phyloP scores from a whole-genome alignment of 768 basidiomycete species.

The Saitozyma podzolica region DNA sequence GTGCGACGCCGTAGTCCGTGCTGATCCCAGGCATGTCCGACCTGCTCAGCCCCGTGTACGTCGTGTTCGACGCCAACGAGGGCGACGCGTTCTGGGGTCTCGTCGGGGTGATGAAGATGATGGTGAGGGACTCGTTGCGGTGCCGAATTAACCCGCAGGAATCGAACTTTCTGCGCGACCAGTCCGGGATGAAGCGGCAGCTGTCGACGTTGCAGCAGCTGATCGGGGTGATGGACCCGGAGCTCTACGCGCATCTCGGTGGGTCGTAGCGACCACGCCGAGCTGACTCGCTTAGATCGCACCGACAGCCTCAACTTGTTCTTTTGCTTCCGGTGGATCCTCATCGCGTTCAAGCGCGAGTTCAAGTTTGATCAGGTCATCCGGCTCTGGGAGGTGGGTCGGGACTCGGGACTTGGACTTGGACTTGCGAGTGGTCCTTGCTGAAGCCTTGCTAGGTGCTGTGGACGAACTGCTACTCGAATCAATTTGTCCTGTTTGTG shows the following conservation, averaged over 20 bases:
- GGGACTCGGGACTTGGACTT: not conserved
- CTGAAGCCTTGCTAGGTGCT: slow-evolving; percentile 34
- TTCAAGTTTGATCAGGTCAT: slow-evolving; percentile 90
- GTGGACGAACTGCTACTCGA: slow-evolving; percentile 73
- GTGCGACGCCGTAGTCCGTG: not conserved
- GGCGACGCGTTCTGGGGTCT: slow-evolving; percentile 96
- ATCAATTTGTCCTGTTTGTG: slow-evolving; percentile 84
- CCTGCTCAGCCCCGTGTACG: slow-evolving; percentile 87
- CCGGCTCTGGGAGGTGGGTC: slow-evolving; percentile 76
- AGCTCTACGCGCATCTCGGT: slow-evolving; percentile 89
- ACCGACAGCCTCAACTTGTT: slow-evolving; percentile 88
- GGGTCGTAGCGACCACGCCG: slow-evolving; percentile 19
- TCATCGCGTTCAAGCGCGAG: slow-evolving; percentile 92
- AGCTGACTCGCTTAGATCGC: slow-evolving; percentile 62
- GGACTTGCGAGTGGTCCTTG: not conserved
- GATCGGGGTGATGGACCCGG: slow-evolving; percentile 91
- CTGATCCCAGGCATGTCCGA: slow-evolving; percentile 75
- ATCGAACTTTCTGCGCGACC: slow-evolving; percentile 91
- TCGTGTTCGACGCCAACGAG: slow-evolving; percentile 85
- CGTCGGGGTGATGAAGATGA: slow-evolving; percentile 88
- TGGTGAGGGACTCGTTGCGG: slow-evolving; percentile 62
- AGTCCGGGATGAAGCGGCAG: slow-evolving; percentile 97
- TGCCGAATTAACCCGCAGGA: slow-evolving; percentile 60
- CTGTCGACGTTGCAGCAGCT: slow-evolving; percentile 84
- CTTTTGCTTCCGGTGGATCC: slow-evolving; percentile 88